These are phyloP conservation scores for Clitoria ternatea DNA, from an alignment of 306 rosid genomes.

Conservation along the genomic window DNA sequence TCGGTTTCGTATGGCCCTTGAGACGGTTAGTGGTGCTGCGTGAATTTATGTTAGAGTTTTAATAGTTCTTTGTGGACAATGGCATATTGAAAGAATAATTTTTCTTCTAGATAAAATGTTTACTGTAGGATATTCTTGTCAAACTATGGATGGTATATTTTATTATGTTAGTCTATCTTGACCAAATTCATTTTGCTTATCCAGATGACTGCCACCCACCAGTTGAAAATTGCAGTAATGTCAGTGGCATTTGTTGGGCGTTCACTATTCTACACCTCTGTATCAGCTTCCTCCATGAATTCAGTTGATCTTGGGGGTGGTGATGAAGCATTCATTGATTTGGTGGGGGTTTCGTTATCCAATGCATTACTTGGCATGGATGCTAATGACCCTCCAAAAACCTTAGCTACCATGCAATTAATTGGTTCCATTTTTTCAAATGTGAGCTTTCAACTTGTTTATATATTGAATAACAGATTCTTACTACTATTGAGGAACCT, in stretches of 20 bases:
- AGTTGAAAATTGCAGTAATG: slow-evolving; percentile 94
- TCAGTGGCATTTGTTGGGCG: slow-evolving; percentile 98
- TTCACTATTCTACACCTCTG: slow-evolving; percentile 71
- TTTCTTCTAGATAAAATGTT: slow-evolving; percentile 21
- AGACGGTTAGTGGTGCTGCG: slow-evolving; percentile 74
- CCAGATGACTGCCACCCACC: slow-evolving; percentile 99
- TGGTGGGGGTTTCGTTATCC: slow-evolving; percentile 88
- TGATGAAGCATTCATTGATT: slow-evolving; percentile 60
- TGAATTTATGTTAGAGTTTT: slow-evolving; percentile 24
- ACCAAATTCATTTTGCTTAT: slow-evolving; percentile 43
- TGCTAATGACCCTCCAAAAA: slow-evolving; percentile 99
- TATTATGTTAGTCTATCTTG: slow-evolving; percentile 36
- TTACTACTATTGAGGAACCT: background rate
- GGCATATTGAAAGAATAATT: background rate
- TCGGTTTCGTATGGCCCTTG: slow-evolving; percentile 98
- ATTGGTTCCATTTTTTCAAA: slow-evolving; percentile 93
- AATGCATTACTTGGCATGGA: slow-evolving; percentile 99
- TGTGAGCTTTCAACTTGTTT: slow-evolving; percentile 50
- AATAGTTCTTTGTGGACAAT: slow-evolving; percentile 3
- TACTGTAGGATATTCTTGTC: slow-evolving; percentile 17
- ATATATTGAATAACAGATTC: slow-evolving; percentile 12
- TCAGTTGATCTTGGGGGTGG: slow-evolving; percentile 50
- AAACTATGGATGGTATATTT: slow-evolving; percentile 13
- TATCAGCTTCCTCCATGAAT: slow-evolving; percentile 53
- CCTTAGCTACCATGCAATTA: slow-evolving; percentile 97